phyloP scores from a whole-genome alignment of 306 rosid species.

The Citrullus colocynthis region DNA sequence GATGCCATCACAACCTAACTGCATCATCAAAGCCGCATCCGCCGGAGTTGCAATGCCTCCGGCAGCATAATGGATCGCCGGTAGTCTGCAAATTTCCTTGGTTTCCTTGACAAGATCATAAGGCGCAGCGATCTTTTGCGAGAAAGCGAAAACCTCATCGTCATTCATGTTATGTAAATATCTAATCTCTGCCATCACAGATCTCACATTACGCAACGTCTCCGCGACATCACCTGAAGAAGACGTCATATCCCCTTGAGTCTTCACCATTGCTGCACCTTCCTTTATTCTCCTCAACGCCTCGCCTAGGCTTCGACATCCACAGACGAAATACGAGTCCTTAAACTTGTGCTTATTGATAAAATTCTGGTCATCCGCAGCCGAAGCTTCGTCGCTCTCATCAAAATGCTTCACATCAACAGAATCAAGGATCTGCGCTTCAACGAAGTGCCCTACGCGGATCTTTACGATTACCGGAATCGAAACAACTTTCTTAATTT shows the following conservation, averaged over 20 bases:
- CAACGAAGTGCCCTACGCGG: conserved; percentile 71
- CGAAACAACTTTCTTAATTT: conserved; percentile 39
- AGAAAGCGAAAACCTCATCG: conserved; percentile 54
- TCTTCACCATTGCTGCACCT: conserved; percentile 56
- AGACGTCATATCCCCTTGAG: conserved; percentile 35
- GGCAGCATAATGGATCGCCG: conserved; percentile 51
- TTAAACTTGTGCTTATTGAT: conserved; percentile 58
- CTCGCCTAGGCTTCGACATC: conserved; percentile 49
- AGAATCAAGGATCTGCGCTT: conserved; percentile 68
- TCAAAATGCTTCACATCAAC: conserved; percentile 54
- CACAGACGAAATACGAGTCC: conserved; percentile 36
- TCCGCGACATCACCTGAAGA: conserved; percentile 33
- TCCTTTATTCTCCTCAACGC: conserved; percentile 54
- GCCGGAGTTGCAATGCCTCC: conserved; percentile 87
- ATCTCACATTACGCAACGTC: conserved; percentile 35
- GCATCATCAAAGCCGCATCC: conserved; percentile 78
- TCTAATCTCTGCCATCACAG: conserved; percentile 50
- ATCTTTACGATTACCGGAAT: conserved; percentile 48
- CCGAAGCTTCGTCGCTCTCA: conserved; percentile 44
- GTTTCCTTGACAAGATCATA: conserved; percentile 58
- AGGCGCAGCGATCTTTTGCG: conserved; percentile 53
- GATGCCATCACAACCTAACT: conserved; percentile 72
- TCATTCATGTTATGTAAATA: conserved; percentile 54
- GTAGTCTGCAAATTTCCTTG: conserved; percentile 54
- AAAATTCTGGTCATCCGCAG: conserved; percentile 42